phyloP scores from a whole-genome alignment of 495 filamentous ascomycete genomes.

The Xylaria nigripes region DNA sequence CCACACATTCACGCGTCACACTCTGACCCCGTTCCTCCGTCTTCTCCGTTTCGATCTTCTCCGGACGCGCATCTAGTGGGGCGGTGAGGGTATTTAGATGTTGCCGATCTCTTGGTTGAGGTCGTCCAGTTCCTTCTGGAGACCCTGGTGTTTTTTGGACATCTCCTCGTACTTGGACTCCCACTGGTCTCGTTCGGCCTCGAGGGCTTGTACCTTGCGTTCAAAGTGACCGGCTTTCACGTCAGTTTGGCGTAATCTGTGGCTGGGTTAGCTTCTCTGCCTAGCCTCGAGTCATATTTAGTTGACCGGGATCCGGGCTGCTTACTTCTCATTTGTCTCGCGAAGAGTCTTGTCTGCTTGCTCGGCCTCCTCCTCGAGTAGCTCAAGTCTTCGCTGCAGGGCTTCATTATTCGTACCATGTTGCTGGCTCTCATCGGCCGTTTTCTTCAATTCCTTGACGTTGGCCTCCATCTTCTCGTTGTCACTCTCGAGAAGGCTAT shows the following conservation, averaged over 20 bases:
- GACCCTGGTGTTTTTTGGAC: slow-evolving; percentile 70
- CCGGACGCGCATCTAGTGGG: not conserved
- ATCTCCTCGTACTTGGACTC: slow-evolving; percentile 96
- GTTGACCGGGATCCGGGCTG: not conserved
- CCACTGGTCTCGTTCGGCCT: slow-evolving; percentile 80
- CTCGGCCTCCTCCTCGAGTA: slow-evolving; percentile 96
- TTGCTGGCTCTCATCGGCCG: slow-evolving; percentile 63
- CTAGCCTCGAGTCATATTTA: slow-evolving; percentile 1
- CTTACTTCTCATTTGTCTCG: slow-evolving; percentile 97
- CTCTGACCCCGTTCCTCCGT: not conserved
- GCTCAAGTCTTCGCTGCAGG: slow-evolving; percentile 81
- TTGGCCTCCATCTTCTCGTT: slow-evolving; percentile 78
- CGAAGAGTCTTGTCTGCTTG: slow-evolving; percentile 87
- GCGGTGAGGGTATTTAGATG: slow-evolving; percentile 51
- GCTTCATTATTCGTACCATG: slow-evolving; percentile 79
- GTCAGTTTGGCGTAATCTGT: slow-evolving; percentile 93
- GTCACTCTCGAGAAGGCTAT: slow-evolving; percentile 75
- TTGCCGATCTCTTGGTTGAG: slow-evolving; percentile 83
- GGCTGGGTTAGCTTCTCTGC: slow-evolving; percentile 21
- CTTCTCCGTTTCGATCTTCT: not conserved
- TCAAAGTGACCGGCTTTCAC: slow-evolving; percentile 99
- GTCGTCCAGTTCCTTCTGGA: slow-evolving; percentile 86
- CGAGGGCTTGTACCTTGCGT: slow-evolving; percentile 96
- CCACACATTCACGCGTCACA: slow-evolving; percentile 3
- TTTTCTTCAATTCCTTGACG: slow-evolving; percentile 71